A percentile compares a stretch with the other conserved stretches of the same genome.
phyloP scores from a whole-genome alignment of 306 rosid genomes.

The Quercus gilva region DNA sequence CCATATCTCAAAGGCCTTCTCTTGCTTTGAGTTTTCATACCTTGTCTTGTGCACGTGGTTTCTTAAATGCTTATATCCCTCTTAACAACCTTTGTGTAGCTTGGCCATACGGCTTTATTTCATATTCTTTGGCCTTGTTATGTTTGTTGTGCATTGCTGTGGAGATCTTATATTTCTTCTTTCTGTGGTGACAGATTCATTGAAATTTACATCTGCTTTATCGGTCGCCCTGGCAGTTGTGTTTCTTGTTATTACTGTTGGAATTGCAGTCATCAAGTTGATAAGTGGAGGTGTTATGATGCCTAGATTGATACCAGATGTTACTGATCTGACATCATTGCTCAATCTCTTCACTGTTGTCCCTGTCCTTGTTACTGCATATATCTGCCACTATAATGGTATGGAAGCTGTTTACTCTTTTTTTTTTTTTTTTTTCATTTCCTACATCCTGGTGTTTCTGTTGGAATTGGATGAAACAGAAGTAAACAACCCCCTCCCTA shows the following conservation, averaged over 20 bases:
- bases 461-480: not conserved
- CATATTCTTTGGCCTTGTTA: not conserved
- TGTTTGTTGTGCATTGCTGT: not conserved
- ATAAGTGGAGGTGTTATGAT: conserved; percentile 60
- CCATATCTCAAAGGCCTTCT: not conserved
- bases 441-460: conserved; percentile 6
- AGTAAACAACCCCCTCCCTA: not conserved
- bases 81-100: not conserved
- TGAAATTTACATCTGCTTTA: conserved; percentile 81
- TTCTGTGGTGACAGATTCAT: conserved; percentile 71
- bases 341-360: conserved; percentile 66
- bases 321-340: conserved; percentile 53
- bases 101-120: conserved; percentile 5
- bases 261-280: conserved; percentile 73
- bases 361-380: conserved; percentile 84
- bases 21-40: not conserved
- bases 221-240: conserved; percentile 79
- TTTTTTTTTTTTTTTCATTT: not conserved
- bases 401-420: conserved; percentile 19
- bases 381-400: conserved; percentile 88
- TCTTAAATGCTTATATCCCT: not conserved
- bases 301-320: conserved; percentile 73
- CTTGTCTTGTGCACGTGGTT: not conserved
- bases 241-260: conserved; percentile 81
- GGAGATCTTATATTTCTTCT: conserved; percentile 19